Evolutionary conservation across 2,329 filamentous ascomycete species (phyloP).

Genomic region (Niveomyces coronatus): DNA sequence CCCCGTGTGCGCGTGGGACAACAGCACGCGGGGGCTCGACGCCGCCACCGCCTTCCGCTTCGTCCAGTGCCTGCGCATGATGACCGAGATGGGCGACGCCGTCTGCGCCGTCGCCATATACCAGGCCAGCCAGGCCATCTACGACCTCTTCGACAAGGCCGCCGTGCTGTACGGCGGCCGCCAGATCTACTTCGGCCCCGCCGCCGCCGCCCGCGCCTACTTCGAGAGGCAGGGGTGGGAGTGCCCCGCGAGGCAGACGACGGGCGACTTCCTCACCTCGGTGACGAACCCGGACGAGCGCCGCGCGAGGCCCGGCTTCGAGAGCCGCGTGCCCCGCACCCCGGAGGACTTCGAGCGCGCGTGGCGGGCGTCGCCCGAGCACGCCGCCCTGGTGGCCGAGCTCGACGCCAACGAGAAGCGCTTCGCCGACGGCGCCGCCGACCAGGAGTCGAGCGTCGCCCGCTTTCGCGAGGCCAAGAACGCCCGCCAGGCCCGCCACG

Average conservation of each 20-base stretch:
- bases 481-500: slow-evolving; percentile 40
- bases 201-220: slow-evolving; percentile 47
- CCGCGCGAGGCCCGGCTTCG: slow-evolving; percentile 43
- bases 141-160: slow-evolving; percentile 66
- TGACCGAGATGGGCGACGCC: slow-evolving; percentile 52
- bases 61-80: slow-evolving; percentile 52
- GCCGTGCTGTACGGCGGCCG: slow-evolving; percentile 66
- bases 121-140: slow-evolving; percentile 59
- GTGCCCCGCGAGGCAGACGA: slow-evolving; percentile 57
- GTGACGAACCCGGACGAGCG: slow-evolving; percentile 56
- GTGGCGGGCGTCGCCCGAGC: slow-evolving; percentile 37
- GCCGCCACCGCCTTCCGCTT: slow-evolving; percentile 66
- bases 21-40: slow-evolving; percentile 63
- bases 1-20: slow-evolving; percentile 55
- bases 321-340: slow-evolving; percentile 52
- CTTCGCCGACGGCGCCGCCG: slow-evolving; percentile 32
- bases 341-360: slow-evolving; percentile 55
- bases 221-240: slow-evolving; percentile 61
- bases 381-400: slow-evolving; percentile 30
- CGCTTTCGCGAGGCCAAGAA: slow-evolving; percentile 38
- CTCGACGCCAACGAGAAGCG: slow-evolving; percentile 40
- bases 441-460: slow-evolving; percentile 26
- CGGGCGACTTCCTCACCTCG: slow-evolving; percentile 59
- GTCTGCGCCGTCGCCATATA: slow-evolving; percentile 61
- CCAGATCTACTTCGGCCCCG: slow-evolving; percentile 66